These are phyloP conservation scores for Amanita jacksonii DNA, from an alignment of 768 basidiomycete species.

Conservation along the genomic window DNA sequence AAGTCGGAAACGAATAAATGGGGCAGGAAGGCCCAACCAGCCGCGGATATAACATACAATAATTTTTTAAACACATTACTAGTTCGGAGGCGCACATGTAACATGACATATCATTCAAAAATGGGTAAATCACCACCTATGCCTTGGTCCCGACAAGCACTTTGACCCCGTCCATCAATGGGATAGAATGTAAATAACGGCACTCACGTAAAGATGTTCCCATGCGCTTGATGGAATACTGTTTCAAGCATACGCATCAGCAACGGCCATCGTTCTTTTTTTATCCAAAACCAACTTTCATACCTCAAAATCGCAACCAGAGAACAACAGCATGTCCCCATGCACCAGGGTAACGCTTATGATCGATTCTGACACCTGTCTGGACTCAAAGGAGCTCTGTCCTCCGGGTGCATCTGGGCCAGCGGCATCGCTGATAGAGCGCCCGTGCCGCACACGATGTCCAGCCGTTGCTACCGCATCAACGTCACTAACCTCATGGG, in stretches of 20 bases:
- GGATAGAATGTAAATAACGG: background rate
- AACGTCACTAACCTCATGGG: background rate
- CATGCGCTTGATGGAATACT: conserved; percentile 36
- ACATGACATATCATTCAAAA: too few relatives aligned
- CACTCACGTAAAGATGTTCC: conserved; percentile 35
- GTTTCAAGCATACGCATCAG: too few relatives aligned
- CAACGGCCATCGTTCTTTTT: too few relatives aligned
- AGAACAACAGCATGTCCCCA: conserved; percentile 31
- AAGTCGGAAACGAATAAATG: too few relatives aligned
- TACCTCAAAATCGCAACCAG: conserved; percentile 34
- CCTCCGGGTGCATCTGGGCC: too few relatives aligned
- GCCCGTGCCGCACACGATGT: background rate
- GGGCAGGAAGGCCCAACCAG: background rate
- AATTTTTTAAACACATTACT: too few relatives aligned
- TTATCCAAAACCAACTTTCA: too few relatives aligned
- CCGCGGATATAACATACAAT: conserved; percentile 4
- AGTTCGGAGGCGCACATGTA: too few relatives aligned
- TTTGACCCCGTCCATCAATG: background rate
- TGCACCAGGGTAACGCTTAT: conserved; percentile 27
- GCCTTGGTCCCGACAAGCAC: conserved; percentile 1
- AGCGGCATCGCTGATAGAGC: background rate
- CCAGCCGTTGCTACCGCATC: background rate
- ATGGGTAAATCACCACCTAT: background rate
- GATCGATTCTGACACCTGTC: conserved; percentile 4
- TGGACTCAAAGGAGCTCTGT: too few relatives aligned